phyloP scores from a whole-genome alignment of 208 protist genomes.

The Crithidia bombi region DNA sequence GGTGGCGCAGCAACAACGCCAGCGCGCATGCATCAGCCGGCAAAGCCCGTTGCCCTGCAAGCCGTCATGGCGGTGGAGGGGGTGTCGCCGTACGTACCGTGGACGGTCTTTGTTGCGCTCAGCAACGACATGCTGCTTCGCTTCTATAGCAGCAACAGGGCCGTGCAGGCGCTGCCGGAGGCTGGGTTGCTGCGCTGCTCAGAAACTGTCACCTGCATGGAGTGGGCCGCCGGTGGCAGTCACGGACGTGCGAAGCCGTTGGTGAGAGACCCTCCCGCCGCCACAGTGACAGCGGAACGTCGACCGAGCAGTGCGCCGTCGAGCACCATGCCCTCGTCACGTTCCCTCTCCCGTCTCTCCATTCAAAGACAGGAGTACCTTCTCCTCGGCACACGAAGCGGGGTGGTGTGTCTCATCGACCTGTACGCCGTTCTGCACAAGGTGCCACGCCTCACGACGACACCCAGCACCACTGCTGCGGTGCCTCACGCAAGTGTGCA shows the following conservation, averaged over 20 bases:
- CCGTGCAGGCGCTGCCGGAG: slow-evolving; percentile 69
- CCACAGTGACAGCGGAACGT: not conserved
- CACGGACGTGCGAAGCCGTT: slow-evolving; percentile 23
- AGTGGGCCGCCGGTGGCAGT: slow-evolving; percentile 58
- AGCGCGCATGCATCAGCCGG: slow-evolving; percentile 22
- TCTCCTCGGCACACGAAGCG: slow-evolving; percentile 49
- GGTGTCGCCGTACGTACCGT: slow-evolving; percentile 48
- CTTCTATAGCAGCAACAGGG: slow-evolving; percentile 59
- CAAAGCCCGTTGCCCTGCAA: slow-evolving; percentile 32
- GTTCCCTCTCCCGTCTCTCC: slow-evolving; percentile 16
- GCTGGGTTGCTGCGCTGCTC: slow-evolving; percentile 43
- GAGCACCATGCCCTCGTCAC: not conserved
- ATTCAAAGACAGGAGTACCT: slow-evolving; percentile 43
- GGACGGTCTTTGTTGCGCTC: slow-evolving; percentile 47
- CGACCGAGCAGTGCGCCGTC: not conserved
- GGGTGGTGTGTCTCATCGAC: slow-evolving; percentile 40
- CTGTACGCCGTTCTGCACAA: slow-evolving; percentile 33
- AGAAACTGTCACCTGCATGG: slow-evolving; percentile 68
- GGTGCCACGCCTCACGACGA: slow-evolving; percentile 35
- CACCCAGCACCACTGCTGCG: slow-evolving; percentile 3
- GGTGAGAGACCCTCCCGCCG: not conserved
- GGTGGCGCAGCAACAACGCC: not conserved
- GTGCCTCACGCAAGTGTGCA: too few relatives aligned
- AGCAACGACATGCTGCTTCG: slow-evolving; percentile 73
- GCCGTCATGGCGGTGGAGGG: slow-evolving; percentile 43